These are phyloP conservation scores for Fremontodendron californicum DNA, from an alignment of 345 rosid species.

Conservation along the genomic window DNA sequence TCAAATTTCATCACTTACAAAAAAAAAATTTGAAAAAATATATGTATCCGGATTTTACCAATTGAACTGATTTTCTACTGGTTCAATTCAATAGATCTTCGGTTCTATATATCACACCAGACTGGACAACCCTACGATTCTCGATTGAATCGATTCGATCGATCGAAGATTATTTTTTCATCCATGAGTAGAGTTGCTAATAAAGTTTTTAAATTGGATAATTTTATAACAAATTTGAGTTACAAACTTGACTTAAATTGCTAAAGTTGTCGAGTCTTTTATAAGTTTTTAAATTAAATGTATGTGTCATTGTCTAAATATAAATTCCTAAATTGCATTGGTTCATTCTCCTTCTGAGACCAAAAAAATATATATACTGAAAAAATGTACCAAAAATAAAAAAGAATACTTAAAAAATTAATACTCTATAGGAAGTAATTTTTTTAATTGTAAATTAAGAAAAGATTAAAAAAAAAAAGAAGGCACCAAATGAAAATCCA, in stretches of 20 bases:
- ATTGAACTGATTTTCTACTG: too few relatives aligned
- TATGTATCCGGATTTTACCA: too few relatives aligned
- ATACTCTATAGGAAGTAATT: background rate
- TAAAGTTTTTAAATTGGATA: too few relatives aligned
- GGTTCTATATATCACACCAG: too few relatives aligned
- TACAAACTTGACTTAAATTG: background rate
- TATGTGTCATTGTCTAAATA: background rate
- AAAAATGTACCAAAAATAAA: background rate
- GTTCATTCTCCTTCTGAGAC: background rate
- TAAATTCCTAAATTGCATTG: background rate
- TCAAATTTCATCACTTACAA: too few relatives aligned
- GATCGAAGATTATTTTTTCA: too few relatives aligned
- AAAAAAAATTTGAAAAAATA: too few relatives aligned
- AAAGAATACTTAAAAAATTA: background rate
- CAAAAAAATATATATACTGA: background rate
- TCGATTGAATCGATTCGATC: too few relatives aligned
- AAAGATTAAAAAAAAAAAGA: background rate
- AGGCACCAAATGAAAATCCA: background rate
- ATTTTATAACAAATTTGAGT: background rate
- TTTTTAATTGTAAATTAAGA: background rate
- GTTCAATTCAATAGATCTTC: too few relatives aligned
- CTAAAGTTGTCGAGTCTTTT: background rate
- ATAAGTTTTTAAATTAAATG: background rate
- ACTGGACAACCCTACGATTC: too few relatives aligned
- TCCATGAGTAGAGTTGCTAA: too few relatives aligned